Evolutionary conservation across 192 early-diverging fungal genomes (phyloP).

Genomic region (Backusella circina): DNA sequence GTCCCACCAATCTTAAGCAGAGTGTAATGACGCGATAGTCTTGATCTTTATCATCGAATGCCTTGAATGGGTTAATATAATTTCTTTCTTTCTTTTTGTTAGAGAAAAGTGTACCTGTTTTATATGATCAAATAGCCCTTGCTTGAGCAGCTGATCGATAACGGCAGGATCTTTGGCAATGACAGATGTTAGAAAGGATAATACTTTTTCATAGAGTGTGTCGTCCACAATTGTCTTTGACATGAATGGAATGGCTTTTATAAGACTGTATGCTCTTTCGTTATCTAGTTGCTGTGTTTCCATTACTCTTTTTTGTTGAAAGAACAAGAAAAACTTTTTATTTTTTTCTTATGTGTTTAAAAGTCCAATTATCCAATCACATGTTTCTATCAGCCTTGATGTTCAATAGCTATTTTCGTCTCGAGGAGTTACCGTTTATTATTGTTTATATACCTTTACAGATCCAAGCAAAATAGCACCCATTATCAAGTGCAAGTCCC

Average conservation of each 20-base stretch:
- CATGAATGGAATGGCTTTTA: constrained; percentile 61
- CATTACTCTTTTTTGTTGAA: too few relatives aligned
- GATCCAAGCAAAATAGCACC: too few relatives aligned
- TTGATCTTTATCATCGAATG: constrained; percentile 20
- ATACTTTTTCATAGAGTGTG: constrained; percentile 72
- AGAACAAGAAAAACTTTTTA: too few relatives aligned
- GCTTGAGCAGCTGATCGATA: not conserved
- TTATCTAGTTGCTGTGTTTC: too few relatives aligned
- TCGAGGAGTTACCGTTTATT: too few relatives aligned
- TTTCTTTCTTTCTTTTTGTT: not conserved
- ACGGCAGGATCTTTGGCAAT: constrained; percentile 25
- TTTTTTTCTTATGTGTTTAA: too few relatives aligned
- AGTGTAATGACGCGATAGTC: constrained; percentile 24
- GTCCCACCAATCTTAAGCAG: constrained; percentile 26
- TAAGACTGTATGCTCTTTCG: constrained; percentile 40
- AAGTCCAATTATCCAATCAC: too few relatives aligned
- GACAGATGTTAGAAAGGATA: constrained; percentile 33
- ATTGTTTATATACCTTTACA: too few relatives aligned
- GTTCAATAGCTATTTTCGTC: too few relatives aligned
- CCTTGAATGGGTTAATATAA: constrained; percentile 1
- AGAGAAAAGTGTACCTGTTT: not conserved
- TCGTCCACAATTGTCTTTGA: constrained; percentile 71
- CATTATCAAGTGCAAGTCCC: too few relatives aligned
- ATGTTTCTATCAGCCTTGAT: too few relatives aligned
- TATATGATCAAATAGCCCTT: not conserved